phyloP scores from a whole-genome alignment of 805 yeast genomes.

The Spathaspora arborariae region DNA sequence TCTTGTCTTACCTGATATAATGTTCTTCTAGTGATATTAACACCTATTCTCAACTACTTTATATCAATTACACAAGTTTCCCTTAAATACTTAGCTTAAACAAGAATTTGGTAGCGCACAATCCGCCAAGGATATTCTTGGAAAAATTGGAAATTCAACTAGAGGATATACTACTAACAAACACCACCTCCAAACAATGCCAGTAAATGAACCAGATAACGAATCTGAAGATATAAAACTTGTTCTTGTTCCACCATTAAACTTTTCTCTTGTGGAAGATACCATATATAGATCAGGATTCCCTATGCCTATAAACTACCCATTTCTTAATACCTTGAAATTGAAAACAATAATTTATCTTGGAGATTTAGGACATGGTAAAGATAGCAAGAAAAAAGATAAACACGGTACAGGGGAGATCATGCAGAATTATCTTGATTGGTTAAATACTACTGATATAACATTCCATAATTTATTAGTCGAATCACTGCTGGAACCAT shows the following conservation, averaged over 20 bases:
- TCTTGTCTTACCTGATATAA: too few relatives aligned
- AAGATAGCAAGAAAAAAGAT: slow-evolving; percentile 16
- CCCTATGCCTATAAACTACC: slow-evolving; percentile 82
- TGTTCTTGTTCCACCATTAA: slow-evolving; percentile 78
- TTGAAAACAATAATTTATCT: slow-evolving; percentile 77
- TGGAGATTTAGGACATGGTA: slow-evolving; percentile 53
- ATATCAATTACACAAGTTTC: too few relatives aligned
- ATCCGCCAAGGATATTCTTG: too few relatives aligned
- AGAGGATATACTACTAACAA: too few relatives aligned
- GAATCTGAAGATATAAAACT: neutral
- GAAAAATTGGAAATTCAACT: neutral
- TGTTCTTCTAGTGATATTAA: too few relatives aligned
- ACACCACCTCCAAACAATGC: neutral
- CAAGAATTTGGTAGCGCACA: too few relatives aligned
- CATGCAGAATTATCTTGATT: slow-evolving; percentile 56
- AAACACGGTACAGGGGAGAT: slow-evolving; percentile 51
- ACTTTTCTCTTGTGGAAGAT: slow-evolving; percentile 84
- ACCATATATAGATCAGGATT: slow-evolving; percentile 89
- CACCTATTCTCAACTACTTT: too few relatives aligned
- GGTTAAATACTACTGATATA: slow-evolving; percentile 57
- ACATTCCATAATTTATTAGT: slow-evolving; percentile 57
- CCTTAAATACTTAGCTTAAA: too few relatives aligned
- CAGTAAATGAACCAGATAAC: neutral
- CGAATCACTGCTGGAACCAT: slow-evolving; percentile 74
- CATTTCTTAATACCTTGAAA: slow-evolving; percentile 67